A percentile compares a stretch with the other conserved stretches of the same genome.
Conservation (phyloP, 768 basidiomycete species). For the Tricholoma bakamatsutake region DNA sequence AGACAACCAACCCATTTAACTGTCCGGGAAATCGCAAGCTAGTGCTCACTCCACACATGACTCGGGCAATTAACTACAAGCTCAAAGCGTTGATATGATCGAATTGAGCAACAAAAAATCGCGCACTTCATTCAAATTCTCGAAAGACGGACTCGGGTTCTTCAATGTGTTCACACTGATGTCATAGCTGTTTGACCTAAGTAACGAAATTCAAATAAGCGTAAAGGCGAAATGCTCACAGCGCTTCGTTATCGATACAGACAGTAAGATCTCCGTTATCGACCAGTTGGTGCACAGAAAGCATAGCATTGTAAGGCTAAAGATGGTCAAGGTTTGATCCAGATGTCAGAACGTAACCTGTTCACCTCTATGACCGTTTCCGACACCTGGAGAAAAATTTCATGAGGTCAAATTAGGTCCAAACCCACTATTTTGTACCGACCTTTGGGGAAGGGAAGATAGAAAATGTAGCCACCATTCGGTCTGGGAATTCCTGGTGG, state of each 20-base stretch:
- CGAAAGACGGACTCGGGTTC: conserved; percentile 56
- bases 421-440: neutral
- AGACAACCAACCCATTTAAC: conserved; percentile 64
- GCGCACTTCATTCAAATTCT: conserved; percentile 64
- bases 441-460: conserved; percentile 50
- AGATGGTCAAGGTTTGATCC: conserved; percentile 41
- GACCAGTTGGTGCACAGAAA: conserved; percentile 85
- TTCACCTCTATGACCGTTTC: conserved; percentile 61
- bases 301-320: conserved; percentile 81
- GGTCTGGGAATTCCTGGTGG: conserved; percentile 44
- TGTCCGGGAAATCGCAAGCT: conserved; percentile 92
- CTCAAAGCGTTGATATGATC: neutral
- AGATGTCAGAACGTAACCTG: conserved; percentile 32
- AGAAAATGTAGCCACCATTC: conserved; percentile 52
- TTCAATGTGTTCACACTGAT: conserved; percentile 64
- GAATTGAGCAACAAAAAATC: conserved; percentile 5
- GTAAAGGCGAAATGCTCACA: conserved; percentile 38
- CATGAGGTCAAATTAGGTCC: neutral
- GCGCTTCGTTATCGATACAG: conserved; percentile 83
- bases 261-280: conserved; percentile 83
- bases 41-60: conserved; percentile 94
- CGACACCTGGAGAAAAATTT: conserved; percentile 31
- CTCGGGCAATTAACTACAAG: conserved; percentile 66
- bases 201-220: neutral
- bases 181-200: conserved; percentile 48